A percentile compares a stretch with the other conserved stretches of the same genome.
phyloP scores from a whole-genome alignment of 768 basidiomycete species.

The Mycena kentingensis region DNA sequence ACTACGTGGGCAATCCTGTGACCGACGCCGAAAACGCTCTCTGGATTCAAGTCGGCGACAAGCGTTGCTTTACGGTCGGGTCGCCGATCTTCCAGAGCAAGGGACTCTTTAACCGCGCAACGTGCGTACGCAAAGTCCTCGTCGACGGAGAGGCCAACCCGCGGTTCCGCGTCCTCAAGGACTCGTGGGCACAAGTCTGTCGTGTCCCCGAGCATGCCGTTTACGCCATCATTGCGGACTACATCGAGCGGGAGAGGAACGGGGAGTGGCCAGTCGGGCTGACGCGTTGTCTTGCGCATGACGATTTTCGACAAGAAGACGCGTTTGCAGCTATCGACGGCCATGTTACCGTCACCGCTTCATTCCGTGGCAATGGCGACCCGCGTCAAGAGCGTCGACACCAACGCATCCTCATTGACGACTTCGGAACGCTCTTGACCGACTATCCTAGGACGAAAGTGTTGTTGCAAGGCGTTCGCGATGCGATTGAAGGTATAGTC shows the following conservation, averaged over 20 bases:
- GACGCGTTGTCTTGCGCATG: background rate
- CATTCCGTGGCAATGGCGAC: background rate
- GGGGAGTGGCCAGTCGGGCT: background rate
- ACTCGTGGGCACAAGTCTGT: slow-evolving; percentile 10
- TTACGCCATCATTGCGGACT: slow-evolving; percentile 4
- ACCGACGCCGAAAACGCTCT: background rate
- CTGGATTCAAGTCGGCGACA: background rate
- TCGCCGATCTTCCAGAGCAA: slow-evolving; percentile 7
- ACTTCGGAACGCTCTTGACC: background rate
- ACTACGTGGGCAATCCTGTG: background rate
- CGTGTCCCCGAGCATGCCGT: slow-evolving; percentile 8
- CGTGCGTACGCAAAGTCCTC: slow-evolving; percentile 1
- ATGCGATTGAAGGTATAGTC: slow-evolving; percentile 2
- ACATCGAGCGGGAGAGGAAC: background rate
- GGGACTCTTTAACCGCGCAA: slow-evolving; percentile 1
- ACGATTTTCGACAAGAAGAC: background rate
- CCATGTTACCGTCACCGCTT: slow-evolving; percentile 3
- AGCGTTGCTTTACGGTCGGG: slow-evolving; percentile 3
- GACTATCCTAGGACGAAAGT: background rate
- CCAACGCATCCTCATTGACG: background rate
- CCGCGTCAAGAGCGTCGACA: slow-evolving; percentile 1
- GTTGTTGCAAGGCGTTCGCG: background rate
- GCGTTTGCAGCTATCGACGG: background rate
- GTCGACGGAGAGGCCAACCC: background rate
- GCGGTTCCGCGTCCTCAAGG: slow-evolving; percentile 6